phyloP scores from a whole-genome alignment of 2,329 filamentous ascomycete species.

The Scedosporium minutisporum region DNA sequence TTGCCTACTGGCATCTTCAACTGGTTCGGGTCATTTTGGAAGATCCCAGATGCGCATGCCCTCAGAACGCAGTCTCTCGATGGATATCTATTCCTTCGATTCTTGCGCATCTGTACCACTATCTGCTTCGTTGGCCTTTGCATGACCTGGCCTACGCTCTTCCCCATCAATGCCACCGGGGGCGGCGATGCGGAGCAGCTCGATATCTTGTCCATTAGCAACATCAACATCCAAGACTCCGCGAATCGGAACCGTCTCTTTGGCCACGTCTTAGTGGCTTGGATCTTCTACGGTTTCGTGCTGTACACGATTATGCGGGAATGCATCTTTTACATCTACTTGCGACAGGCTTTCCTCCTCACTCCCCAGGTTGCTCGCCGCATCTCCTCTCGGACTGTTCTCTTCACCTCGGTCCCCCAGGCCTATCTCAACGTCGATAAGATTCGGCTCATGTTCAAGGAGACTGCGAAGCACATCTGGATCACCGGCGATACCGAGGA shows the following conservation, averaged over 20 bases:
- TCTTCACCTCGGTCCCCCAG: constrained; percentile 77
- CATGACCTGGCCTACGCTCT: constrained; percentile 81
- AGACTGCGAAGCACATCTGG: constrained; percentile 76
- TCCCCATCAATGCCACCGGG: constrained; percentile 79
- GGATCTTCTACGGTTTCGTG: constrained; percentile 79
- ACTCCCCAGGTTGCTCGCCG: constrained; percentile 76
- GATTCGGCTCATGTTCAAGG: constrained; percentile 71
- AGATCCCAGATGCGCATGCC: constrained; percentile 61
- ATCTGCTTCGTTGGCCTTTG: constrained; percentile 75
- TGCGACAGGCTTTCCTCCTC: constrained; percentile 85
- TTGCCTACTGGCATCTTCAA: constrained; percentile 48
- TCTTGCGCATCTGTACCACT: constrained; percentile 59
- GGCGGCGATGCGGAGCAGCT: constrained; percentile 55
- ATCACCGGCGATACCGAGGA: constrained; percentile 68
- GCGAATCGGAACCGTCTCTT: constrained; percentile 58
- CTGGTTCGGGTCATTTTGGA: constrained; percentile 56
- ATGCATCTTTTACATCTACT: constrained; percentile 81
- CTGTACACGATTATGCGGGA: constrained; percentile 84
- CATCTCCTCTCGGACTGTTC: constrained; percentile 80
- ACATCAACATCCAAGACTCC: constrained; percentile 46
- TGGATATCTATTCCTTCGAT: constrained; percentile 75
- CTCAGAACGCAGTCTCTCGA: constrained; percentile 81
- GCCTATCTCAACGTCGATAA: constrained; percentile 69
- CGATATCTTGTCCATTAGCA: constrained; percentile 69
- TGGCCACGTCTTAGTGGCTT: constrained; percentile 71